Conservation (phyloP, 352 stramenopile species). For the Globisporangium emineosum region DNA sequence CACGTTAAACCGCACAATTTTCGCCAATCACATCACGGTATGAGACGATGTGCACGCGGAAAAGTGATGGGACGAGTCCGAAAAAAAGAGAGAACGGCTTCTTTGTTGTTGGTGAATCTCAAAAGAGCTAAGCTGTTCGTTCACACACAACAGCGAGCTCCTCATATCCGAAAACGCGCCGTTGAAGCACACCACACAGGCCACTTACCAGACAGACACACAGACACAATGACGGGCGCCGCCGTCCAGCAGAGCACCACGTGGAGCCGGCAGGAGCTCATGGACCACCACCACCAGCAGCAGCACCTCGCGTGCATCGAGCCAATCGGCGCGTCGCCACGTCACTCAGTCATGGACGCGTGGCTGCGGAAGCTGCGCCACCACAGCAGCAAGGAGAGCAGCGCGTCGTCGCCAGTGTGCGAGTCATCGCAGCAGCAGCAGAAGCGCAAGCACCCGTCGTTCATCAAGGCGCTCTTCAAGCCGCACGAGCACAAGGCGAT, state of each 20-base stretch:
- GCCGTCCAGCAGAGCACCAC: not conserved
- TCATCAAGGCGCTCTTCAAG: conserved; percentile 12
- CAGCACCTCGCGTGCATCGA: conserved; percentile 4
- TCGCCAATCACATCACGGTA: not conserved
- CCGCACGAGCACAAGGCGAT: conserved; percentile 10
- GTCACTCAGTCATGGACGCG: not conserved
- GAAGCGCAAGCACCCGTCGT: conserved; percentile 13
- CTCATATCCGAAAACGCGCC: not conserved
- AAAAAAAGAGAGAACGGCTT: not conserved
- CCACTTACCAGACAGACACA: no score
- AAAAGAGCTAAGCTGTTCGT: not conserved
- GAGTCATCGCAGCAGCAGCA: not conserved
- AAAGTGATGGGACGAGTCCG: no score
- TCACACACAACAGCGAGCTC: not conserved
- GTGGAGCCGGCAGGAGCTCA: not conserved
- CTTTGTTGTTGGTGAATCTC: not conserved
- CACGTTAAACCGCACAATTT: not conserved
- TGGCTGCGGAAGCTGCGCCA: conserved; percentile 7
- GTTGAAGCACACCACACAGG: no score
- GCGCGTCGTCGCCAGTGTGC: not conserved
- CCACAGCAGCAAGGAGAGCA: not conserved
- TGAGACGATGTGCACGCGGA: not conserved
- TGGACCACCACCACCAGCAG: not conserved
- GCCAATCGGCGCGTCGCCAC: not conserved
- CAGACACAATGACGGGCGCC: not conserved